phyloP scores from a whole-genome alignment of 2,329 filamentous ascomycete species.

The Aspergillus floridensis region DNA sequence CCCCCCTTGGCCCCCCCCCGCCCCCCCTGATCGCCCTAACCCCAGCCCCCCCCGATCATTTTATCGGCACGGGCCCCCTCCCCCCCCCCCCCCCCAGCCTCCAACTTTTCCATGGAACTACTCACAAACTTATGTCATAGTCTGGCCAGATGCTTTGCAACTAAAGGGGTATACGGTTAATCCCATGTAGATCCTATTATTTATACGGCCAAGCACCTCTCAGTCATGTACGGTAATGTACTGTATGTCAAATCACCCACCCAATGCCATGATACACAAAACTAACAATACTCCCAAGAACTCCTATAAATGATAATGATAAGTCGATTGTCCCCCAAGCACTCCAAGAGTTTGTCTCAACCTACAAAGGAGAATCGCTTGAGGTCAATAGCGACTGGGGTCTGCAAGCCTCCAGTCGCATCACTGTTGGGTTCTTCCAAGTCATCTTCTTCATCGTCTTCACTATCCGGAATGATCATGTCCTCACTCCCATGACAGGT shows the following conservation, averaged over 20 bases:
- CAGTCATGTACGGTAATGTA: neutral
- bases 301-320: neutral
- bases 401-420: neutral
- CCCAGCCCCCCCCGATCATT: constrained; percentile 3
- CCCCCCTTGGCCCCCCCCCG: too few species aligned
- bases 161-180: neutral
- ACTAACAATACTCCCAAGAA: constrained; percentile 2
- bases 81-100: constrained; percentile 19
- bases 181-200: constrained; percentile 5
- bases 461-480: constrained; percentile 50
- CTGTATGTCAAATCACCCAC: constrained; percentile 1
- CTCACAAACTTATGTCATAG: too few species aligned
- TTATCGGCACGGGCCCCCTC: constrained; percentile 15
- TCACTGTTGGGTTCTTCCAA: neutral
- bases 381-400: constrained; percentile 30
- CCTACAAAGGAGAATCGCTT: constrained; percentile 37
- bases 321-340: neutral
- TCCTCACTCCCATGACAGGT: constrained; percentile 51
- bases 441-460: constrained; percentile 39
- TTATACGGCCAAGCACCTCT: constrained; percentile 3
- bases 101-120: neutral
- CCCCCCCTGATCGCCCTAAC: constrained; percentile 14
- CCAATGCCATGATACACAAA: neutral
- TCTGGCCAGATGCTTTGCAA: neutral
- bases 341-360: neutral